Base-by-base conservation (phyloP, 2,329 filamentous ascomycete genomes). In the Septoria petroselini region DNA sequence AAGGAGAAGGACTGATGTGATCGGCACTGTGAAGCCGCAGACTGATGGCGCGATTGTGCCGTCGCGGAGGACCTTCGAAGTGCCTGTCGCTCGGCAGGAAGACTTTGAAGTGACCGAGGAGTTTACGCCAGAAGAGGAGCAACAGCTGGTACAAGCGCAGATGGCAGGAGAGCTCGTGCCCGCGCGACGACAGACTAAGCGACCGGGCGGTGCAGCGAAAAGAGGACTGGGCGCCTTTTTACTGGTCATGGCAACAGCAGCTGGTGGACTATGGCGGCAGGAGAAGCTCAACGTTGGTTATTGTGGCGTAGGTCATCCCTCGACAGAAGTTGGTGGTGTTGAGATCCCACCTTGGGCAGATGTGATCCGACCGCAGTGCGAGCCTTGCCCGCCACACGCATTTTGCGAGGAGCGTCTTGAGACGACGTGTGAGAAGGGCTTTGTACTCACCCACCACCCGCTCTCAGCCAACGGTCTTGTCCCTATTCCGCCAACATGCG, bases 251-350 rank as follows among this genome's bases (percentile, higher is more conserved):
- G 68, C 93, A 5, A 79, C 79, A 25, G 82, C 85, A 0, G 88
- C 95, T 57, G 85, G 78, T 23, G 81, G 81, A 7, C 93, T 91
- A 80, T 98, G 91, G 74, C 79, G 91, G 41, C 88, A 95, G 66
- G 93, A 98, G 70, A 97, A 97, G 76, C 75, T 95, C n/a, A 86
- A 88, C 12, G 88, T 97, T 15, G 93, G 94, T 27, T 98, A 95
- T 66, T 98, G 93, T 66, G 90, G 91, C 9, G 80, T 95, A 45
- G 93, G 74, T 3, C 54, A 86, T 18, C 81, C 84, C 45, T 80
- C 77, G 5, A 78, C 74, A 58, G 76, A 76, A 15, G 64, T 84
- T 45, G 74, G 78, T 8, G 79, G 82, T 23, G 75, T 85, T 9
- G 76, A 80, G 18, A 75, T 95, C 14, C 91, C 91, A 2, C 82